These are phyloP conservation scores for Spathaspora sp. DNA, from an alignment of 1,139 yeast genomes.

Conservation along the genomic window DNA sequence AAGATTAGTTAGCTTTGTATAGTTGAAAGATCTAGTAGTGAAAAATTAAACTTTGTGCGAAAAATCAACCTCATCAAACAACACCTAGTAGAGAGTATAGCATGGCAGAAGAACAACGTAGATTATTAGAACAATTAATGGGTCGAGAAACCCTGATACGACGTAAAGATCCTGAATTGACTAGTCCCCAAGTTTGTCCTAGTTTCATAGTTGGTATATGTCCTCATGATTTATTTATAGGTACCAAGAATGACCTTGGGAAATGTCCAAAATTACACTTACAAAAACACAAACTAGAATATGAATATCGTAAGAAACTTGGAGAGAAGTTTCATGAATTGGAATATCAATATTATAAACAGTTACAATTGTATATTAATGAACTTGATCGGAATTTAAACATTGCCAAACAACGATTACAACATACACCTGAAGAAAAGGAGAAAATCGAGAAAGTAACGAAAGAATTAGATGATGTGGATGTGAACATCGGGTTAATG, in stretches of 20 bases:
- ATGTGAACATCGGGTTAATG: conserved; percentile 65
- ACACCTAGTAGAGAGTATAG: too few relatives aligned
- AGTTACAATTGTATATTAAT: conserved; percentile 52
- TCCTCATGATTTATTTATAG: conserved; percentile 79
- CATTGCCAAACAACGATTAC: conserved; percentile 64
- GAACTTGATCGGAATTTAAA: conserved; percentile 71
- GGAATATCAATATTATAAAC: conserved; percentile 64
- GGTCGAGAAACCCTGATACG: conserved; percentile 58
- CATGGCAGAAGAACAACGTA: conserved; percentile 72
- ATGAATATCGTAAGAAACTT: conserved; percentile 54
- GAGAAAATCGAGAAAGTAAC: conserved; percentile 62
- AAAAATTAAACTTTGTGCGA: neutral
- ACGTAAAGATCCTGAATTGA: conserved; percentile 49
- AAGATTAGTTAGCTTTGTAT: neutral
- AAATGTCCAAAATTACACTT: conserved; percentile 75
- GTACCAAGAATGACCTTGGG: conserved; percentile 84
- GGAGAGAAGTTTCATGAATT: conserved; percentile 66
- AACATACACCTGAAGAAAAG: conserved; percentile 77
- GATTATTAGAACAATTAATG: conserved; percentile 78
- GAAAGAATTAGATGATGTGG: conserved; percentile 64
- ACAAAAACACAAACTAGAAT: conserved; percentile 74
- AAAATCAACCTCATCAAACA: too few relatives aligned
- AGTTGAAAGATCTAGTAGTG: neutral
- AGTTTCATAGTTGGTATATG: conserved; percentile 84
- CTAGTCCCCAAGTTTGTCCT: conserved; percentile 73